These are phyloP conservation scores for Colletotrichum horii DNA, from an alignment of 2,329 filamentous ascomycete genomes.

Conservation along the genomic window DNA sequence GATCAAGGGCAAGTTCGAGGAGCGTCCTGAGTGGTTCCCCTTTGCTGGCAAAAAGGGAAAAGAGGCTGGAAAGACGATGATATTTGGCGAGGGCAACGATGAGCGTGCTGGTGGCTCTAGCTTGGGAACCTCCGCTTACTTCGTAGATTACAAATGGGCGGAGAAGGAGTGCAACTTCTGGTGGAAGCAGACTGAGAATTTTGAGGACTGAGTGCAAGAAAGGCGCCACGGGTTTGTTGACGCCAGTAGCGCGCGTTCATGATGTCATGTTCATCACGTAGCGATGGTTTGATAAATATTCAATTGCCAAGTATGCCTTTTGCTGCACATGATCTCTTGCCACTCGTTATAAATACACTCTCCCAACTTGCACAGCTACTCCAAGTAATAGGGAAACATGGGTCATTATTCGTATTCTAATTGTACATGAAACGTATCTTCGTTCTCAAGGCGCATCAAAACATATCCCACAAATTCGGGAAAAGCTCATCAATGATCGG, in stretches of 20 bases:
- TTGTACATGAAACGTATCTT: neutral
- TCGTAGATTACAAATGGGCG: constrained; percentile 45
- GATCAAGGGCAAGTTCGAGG: constrained; percentile 25
- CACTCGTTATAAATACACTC: neutral
- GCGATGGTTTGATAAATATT: neutral
- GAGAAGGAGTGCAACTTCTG: constrained; percentile 51
- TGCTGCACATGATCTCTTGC: neutral
- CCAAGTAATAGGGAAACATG: neutral
- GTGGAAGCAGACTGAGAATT: constrained; percentile 38
- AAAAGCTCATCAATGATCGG: constrained; percentile 17
- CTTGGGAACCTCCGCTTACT: constrained; percentile 40
- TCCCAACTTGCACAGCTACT: neutral
- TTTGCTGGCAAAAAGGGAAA: constrained; percentile 27
- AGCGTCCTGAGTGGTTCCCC: constrained; percentile 26
- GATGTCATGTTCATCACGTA: neutral
- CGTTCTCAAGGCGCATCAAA: neutral
- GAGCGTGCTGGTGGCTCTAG: constrained; percentile 48
- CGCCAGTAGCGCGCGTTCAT: neutral
- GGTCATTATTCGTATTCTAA: neutral
- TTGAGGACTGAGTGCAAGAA: constrained; percentile 27
- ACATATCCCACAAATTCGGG: constrained; percentile 20
- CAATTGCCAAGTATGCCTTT: neutral
- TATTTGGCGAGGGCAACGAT: constrained; percentile 52
- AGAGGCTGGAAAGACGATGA: constrained; percentile 38
- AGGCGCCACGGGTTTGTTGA: neutral